Evolutionary conservation across 2,329 filamentous ascomycete species (phyloP).

Genomic region (Alternaria novae-zelandiae): DNA sequence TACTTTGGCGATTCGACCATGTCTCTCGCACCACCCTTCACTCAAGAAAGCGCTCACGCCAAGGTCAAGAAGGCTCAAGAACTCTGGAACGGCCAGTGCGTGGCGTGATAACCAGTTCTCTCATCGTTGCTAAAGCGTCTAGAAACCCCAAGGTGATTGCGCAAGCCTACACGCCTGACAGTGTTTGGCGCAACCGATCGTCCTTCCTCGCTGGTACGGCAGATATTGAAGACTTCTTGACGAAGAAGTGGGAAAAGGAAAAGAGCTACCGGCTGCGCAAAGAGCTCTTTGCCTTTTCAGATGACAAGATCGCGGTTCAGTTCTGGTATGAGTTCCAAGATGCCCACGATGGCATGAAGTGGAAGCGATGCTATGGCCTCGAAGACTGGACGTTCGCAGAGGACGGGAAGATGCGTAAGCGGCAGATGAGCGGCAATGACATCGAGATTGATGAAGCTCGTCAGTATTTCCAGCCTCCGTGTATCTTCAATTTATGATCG

Average conservation of each 20-base stretch:
- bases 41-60: conserved; percentile 69
- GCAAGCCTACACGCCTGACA: conserved; percentile 75
- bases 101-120: background rate
- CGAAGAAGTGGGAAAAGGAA: conserved; percentile 76
- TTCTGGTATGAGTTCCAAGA: conserved; percentile 90
- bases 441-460: conserved; percentile 64
- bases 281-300: conserved; percentile 79
- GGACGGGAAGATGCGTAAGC: conserved; percentile 74
- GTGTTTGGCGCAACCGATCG: conserved; percentile 80
- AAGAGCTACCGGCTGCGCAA: conserved; percentile 77
- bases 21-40: conserved; percentile 73
- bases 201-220: conserved; percentile 72
- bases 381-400: conserved; percentile 79
- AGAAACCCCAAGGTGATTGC: conserved; percentile 71
- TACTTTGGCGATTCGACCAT: conserved; percentile 29
- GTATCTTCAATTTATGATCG: background rate
- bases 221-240: conserved; percentile 71
- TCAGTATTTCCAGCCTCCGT: conserved; percentile 10
- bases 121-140: conserved; percentile 7
- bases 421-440: conserved; percentile 79
- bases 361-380: conserved; percentile 78
- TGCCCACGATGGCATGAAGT: conserved; percentile 66
- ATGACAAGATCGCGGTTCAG: conserved; percentile 82
- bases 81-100: conserved; percentile 78
- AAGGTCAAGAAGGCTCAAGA: conserved; percentile 88